These are phyloP conservation scores for Pseudonitzschia multiseries DNA, from an alignment of 108 stramenopile genomes.

Conservation along the genomic window DNA sequence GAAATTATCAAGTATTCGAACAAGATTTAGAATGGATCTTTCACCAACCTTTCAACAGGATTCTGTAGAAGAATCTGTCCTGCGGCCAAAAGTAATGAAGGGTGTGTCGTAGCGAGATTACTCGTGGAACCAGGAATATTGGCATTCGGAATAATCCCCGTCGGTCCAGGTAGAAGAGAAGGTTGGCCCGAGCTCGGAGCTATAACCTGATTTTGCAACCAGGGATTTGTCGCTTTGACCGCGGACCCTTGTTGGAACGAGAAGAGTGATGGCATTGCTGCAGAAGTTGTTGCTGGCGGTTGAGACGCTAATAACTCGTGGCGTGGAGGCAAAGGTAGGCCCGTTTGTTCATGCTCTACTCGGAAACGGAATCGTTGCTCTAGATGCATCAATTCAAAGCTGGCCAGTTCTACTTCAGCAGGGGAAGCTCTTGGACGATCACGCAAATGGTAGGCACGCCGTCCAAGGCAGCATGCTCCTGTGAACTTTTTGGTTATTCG, in stretches of 20 bases:
- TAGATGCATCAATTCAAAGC: slow-evolving; percentile 57
- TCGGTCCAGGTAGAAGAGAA: slow-evolving; percentile 11
- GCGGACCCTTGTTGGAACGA: slow-evolving; percentile 1
- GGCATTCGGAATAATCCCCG: slow-evolving; percentile 4
- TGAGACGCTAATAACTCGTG: slow-evolving; percentile 13
- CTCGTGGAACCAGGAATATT: background rate
- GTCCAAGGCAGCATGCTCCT: slow-evolving; percentile 90
- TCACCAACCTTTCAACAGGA: slow-evolving; percentile 2
- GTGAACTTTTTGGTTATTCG: slow-evolving; percentile 97
- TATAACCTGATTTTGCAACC: background rate
- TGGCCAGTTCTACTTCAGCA: slow-evolving; percentile 61
- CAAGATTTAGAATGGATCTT: background rate
- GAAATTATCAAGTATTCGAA: background rate
- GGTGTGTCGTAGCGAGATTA: background rate
- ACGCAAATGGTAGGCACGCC: slow-evolving; percentile 71
- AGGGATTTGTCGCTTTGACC: slow-evolving; percentile 1
- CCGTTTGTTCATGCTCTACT: slow-evolving; percentile 54
- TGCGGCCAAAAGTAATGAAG: slow-evolving; percentile 5
- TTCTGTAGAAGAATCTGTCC: slow-evolving; percentile 16
- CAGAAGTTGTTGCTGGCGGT: background rate
- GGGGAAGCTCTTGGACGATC: slow-evolving; percentile 55
- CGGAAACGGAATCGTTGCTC: slow-evolving; percentile 64
- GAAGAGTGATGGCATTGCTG: slow-evolving; percentile 4
- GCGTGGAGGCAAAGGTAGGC: slow-evolving; percentile 35
- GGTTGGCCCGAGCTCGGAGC: background rate